Base-by-base conservation (phyloP, 495 filamentous ascomycete genomes). In the Daldinia bambusicola region DNA sequence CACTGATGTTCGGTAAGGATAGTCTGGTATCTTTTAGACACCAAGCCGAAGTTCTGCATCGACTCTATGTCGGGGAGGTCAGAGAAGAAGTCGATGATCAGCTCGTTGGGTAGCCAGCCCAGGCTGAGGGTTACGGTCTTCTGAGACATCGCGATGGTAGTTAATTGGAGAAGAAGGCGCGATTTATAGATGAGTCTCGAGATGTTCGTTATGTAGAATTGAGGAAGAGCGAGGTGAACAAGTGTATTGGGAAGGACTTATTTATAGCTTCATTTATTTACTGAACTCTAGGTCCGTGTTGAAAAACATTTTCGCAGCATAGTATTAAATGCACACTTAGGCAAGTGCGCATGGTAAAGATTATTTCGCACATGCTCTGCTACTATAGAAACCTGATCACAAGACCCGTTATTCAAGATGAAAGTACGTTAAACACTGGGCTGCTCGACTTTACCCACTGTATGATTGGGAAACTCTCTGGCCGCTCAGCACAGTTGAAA, bases 1-100 rank as follows among this genome's bases (percentile, higher is more conserved):
- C 53, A 1, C 36, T 69, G 43, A 9, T 63, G 26, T 0, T 43
- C n/a, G 16, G 6, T 9, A n/a, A 63, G 36, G 3, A 55, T 53
- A 1, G 12, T 0, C 6, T 31, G 53, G 6, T 20, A 13, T 9
- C n/a, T 48, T 18, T 48, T 48, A 16, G 43, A 18, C 0, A 2
- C 43, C 5, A 22, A 16, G 1, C 7, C 18, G 20, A 48, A 8
- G 7, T 12, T 48, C 18, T 48, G 16, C 4, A 48, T 48, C 1
- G 43, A 48, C 9, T 22, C 2, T 48, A 48, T 16, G 9, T 48
- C 5, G 18, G 43, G 43, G 18, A 48, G 43, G 9, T 10, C 3
- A 3, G 18, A 12, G 8, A 48, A 18, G 9, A 48, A 9, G 4
- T 2, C 2, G 2, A 48, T 20, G 43, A 22, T 0, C 8, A 48